Evolutionary conservation across 805 yeast species (phyloP).

Genomic region (Candida arabinofermentans): DNA sequence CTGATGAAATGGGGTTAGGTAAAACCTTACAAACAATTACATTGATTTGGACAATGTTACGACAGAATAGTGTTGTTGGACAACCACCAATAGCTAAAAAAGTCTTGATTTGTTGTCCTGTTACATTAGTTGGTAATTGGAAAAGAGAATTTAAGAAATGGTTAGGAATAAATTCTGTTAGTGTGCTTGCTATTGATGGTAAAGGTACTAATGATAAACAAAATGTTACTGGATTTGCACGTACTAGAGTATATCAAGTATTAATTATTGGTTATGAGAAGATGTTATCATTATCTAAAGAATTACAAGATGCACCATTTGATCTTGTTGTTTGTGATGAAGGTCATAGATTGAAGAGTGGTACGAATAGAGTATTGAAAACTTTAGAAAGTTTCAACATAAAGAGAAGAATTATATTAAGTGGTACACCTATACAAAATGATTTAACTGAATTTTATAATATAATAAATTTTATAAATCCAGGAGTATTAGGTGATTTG

Average conservation of each 20-base stretch:
- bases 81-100: slow-evolving; percentile 44
- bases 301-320: slow-evolving; percentile 41
- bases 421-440: slow-evolving; percentile 75
- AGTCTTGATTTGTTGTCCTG: slow-evolving; percentile 85
- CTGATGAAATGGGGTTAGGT: slow-evolving; percentile 98
- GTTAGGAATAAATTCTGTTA: slow-evolving; percentile 64
- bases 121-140: slow-evolving; percentile 86
- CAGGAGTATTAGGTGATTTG: slow-evolving; percentile 68
- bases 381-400: slow-evolving; percentile 55
- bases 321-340: slow-evolving; percentile 91
- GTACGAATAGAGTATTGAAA: slow-evolving; percentile 65
- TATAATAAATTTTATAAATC: slow-evolving; percentile 78
- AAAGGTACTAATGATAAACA: slow-evolving; percentile 51
- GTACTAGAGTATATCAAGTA: slow-evolving; percentile 73
- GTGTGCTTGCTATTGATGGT: slow-evolving; percentile 58
- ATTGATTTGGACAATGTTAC: slow-evolving; percentile 76
- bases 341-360: slow-evolving; percentile 85
- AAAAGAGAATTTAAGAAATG: slow-evolving; percentile 82
- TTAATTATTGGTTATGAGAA: slow-evolving; percentile 87
- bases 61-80: slow-evolving; percentile 50
- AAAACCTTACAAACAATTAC: slow-evolving; percentile 85
- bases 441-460: slow-evolving; percentile 81
- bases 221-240: slow-evolving; percentile 57
- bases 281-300: slow-evolving; percentile 49
- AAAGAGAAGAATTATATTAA: slow-evolving; percentile 56